Conservation (phyloP, 345 rosid species). For the Aquilaria yunnanensis region DNA sequence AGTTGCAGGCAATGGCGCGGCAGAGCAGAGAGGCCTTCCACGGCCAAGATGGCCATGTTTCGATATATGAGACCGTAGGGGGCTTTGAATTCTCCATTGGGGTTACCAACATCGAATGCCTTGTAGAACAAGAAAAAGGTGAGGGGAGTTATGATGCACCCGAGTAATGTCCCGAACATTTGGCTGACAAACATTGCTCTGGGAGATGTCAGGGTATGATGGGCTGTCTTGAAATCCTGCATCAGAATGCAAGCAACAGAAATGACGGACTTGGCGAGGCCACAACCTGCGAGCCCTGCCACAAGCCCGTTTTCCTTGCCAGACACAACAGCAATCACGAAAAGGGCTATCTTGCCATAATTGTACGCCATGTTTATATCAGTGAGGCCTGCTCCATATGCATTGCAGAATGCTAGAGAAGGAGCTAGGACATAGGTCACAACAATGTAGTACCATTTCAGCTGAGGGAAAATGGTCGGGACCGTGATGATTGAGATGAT, state of each 20-base stretch:
- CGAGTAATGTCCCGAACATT: conserved; percentile 64
- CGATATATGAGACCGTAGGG: conserved; percentile 90
- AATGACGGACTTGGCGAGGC: conserved; percentile 83
- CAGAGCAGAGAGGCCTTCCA: conserved; percentile 59
- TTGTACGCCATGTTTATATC: conserved; percentile 97
- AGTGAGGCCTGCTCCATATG: conserved; percentile 92
- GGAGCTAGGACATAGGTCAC: conserved; percentile 80
- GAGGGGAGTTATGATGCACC: conserved; percentile 67
- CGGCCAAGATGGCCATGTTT: conserved; percentile 67
- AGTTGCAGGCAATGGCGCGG: conserved; percentile 53
- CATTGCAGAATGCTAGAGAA: conserved; percentile 86
- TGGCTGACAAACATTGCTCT: conserved; percentile 89
- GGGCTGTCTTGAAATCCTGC: conserved; percentile 97
- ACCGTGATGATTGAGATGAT: conserved; percentile 48
- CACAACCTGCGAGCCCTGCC: conserved; percentile 86
- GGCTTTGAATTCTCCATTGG: conserved; percentile 82
- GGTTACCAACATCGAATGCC: conserved; percentile 88
- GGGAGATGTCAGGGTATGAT: conserved; percentile 73
- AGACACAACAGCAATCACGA: conserved; percentile 65
- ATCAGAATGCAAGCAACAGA: conserved; percentile 82
- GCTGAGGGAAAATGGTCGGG: conserved; percentile 86
- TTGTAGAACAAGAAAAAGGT: conserved; percentile 87
- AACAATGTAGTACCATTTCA: conserved; percentile 80
- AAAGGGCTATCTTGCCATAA: conserved; percentile 91
- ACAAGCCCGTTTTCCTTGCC: conserved; percentile 77